phyloP scores from a whole-genome alignment of 139 green algal species.

The Spirogloea muscicola region DNA sequence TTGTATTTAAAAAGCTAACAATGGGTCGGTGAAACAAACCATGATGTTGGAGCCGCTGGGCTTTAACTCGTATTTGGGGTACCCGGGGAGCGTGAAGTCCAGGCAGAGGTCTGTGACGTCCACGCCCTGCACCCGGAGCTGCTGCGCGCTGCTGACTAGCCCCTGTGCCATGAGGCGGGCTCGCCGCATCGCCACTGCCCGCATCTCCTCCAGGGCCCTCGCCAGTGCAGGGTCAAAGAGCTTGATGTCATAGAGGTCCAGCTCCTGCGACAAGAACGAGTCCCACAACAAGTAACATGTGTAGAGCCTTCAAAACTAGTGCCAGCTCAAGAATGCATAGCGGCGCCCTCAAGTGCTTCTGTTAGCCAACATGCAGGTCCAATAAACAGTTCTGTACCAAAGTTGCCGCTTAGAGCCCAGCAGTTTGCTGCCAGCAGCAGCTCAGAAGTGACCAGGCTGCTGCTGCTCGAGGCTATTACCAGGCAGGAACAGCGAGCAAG shows the following conservation, averaged over 20 bases:
- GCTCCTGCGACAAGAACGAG: conserved; percentile 24
- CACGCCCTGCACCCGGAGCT: conserved; percentile 17
- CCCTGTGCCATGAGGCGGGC: not conserved
- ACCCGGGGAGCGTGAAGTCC: conserved; percentile 85
- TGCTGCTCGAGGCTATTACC: too few relatives aligned
- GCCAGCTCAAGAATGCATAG: too few relatives aligned
- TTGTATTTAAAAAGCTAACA: too few relatives aligned
- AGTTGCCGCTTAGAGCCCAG: too few relatives aligned
- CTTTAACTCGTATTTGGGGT: conserved; percentile 68
- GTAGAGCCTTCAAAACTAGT: too few relatives aligned
- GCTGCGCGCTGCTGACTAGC: not conserved
- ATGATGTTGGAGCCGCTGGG: conserved; percentile 57
- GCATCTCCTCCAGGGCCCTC: conserved; percentile 66
- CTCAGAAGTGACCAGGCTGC: too few relatives aligned
- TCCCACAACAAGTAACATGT: too few relatives aligned
- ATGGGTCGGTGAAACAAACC: conserved; percentile 1
- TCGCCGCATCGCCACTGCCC: conserved; percentile 39
- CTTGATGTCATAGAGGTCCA: conserved; percentile 54
- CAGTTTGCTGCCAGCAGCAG: too few relatives aligned
- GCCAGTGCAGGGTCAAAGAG: conserved; percentile 72
- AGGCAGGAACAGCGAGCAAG: too few relatives aligned
- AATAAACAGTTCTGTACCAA: too few relatives aligned
- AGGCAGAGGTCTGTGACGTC: conserved; percentile 86
- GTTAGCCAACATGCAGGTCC: too few relatives aligned
- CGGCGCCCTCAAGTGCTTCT: too few relatives aligned